A percentile compares a stretch with the other conserved stretches of the same genome.
These are phyloP conservation scores for Aspergillus pseudoterreus DNA, from an alignment of 2,329 filamentous ascomycete species.

Conservation along the genomic window DNA sequence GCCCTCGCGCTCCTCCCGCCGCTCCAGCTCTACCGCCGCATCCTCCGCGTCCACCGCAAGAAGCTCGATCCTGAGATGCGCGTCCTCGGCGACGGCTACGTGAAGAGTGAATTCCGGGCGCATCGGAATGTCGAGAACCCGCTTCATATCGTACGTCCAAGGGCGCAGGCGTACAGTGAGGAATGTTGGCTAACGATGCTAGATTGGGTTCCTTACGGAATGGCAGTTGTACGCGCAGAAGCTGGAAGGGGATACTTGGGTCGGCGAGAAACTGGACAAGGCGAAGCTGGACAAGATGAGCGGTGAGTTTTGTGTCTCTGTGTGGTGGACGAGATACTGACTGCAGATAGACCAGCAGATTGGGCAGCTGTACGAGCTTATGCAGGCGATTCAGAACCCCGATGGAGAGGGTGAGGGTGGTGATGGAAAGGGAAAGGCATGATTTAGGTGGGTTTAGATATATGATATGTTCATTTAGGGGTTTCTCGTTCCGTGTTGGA, in stretches of 20 bases:
- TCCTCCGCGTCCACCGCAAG: slow-evolving; percentile 82
- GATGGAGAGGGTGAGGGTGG: slow-evolving; percentile 26
- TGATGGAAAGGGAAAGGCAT: neutral
- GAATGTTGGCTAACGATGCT: neutral
- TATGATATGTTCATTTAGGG: neutral
- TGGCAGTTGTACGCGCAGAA: slow-evolving; percentile 96
- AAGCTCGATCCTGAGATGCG: slow-evolving; percentile 70
- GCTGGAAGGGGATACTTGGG: slow-evolving; percentile 82
- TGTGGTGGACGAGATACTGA: slow-evolving; percentile 5
- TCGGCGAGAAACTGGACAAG: slow-evolving; percentile 77
- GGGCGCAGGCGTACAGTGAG: too few relatives aligned
- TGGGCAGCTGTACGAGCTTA: slow-evolving; percentile 88
- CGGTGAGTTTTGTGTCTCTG: slow-evolving; percentile 53
- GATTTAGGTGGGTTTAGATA: neutral
- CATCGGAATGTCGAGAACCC: slow-evolving; percentile 85
- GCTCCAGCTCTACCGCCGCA: slow-evolving; percentile 80
- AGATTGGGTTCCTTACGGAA: slow-evolving; percentile 94
- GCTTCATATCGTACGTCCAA: slow-evolving; percentile 69
- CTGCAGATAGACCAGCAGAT: slow-evolving; percentile 74
- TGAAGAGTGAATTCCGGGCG: slow-evolving; percentile 86
- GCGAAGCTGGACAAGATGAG: slow-evolving; percentile 90
- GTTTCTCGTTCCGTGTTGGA: too few relatives aligned
- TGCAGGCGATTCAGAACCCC: slow-evolving; percentile 69
- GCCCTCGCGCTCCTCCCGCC: slow-evolving; percentile 74
- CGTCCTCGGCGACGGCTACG: slow-evolving; percentile 82